Conservation (phyloP, 202 grass and related monocot genomes). For the Eragrostis tef region DNA sequence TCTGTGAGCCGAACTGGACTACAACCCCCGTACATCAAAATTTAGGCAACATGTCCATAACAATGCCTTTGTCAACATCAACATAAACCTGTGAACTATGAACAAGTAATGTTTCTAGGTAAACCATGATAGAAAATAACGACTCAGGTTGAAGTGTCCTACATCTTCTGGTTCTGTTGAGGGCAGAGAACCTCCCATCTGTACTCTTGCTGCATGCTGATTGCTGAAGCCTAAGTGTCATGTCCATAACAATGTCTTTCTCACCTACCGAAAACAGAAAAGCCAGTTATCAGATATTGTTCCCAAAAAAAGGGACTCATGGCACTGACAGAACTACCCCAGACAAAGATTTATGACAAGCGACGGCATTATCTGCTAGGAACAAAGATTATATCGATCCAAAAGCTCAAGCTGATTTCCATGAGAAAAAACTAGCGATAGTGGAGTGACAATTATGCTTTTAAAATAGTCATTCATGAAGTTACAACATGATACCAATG, state of each 20-base stretch:
- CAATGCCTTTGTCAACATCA: no score
- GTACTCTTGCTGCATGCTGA: neutral
- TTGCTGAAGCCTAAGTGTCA: neutral
- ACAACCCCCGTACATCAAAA: neutral
- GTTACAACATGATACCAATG: no score
- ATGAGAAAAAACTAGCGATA: no score
- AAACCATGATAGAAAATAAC: neutral
- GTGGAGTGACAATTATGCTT: no score
- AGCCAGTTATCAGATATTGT: neutral
- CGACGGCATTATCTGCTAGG: no score
- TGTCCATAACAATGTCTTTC: neutral
- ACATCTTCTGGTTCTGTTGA: neutral
- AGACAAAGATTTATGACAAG: no score
- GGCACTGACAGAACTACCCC: no score
- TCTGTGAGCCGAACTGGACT: neutral
- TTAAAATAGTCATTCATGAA: no score
- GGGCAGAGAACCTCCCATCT: neutral
- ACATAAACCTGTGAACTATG: neutral
- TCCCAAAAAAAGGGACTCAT: no score
- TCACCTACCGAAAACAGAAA: neutral
- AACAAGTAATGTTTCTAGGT: neutral
- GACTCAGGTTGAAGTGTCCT: neutral
- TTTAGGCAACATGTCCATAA: neutral
- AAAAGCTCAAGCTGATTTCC: no score
- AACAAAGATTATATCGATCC: no score